Evolutionary conservation across 345 rosid genomes (phyloP).

Genomic region (Leavenworthia alabamica): DNA sequence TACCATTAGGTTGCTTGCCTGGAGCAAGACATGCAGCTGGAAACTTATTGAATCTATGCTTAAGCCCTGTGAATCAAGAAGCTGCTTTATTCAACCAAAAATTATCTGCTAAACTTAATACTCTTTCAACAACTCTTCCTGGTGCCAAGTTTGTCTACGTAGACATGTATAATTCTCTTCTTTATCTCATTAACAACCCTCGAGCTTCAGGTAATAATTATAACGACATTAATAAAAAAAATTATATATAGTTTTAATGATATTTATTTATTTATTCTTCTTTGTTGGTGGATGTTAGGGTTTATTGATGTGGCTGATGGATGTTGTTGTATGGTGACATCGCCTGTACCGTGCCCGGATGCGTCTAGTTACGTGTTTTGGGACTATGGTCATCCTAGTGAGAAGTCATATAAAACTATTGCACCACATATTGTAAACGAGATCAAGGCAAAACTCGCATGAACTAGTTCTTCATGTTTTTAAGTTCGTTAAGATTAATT

Average conservation of each 20-base stretch:
- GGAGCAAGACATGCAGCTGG: constrained; percentile 46
- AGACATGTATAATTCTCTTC: constrained; percentile 35
- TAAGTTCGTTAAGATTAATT: too few species aligned
- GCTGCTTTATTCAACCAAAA: constrained; percentile 44
- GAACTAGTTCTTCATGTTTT: not conserved
- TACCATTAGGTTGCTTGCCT: constrained; percentile 46
- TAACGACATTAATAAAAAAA: not conserved
- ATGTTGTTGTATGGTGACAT: not conserved
- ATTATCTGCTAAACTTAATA: constrained; percentile 20
- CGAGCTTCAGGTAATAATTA: constrained; percentile 43
- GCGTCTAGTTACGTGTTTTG: constrained; percentile 19
- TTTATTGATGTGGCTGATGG: constrained; percentile 13
- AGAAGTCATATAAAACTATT: constrained; percentile 23
- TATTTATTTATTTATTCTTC: not conserved
- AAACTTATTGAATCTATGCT: constrained; percentile 32
- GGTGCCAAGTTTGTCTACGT: constrained; percentile 30
- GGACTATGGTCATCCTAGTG: constrained; percentile 29
- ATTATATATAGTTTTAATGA: not conserved
- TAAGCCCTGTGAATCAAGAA: constrained; percentile 33
- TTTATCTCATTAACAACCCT: constrained; percentile 41
- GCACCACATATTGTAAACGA: constrained; percentile 4
- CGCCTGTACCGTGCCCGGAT: not conserved
- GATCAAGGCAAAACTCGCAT: not conserved
- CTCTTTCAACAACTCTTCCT: constrained; percentile 29
- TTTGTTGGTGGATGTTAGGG: not conserved